A percentile compares a stretch with the other conserved stretches of the same genome.
phyloP scores from a whole-genome alignment of 495 filamentous ascomycete genomes.

The Aspergillus mulundensis region DNA sequence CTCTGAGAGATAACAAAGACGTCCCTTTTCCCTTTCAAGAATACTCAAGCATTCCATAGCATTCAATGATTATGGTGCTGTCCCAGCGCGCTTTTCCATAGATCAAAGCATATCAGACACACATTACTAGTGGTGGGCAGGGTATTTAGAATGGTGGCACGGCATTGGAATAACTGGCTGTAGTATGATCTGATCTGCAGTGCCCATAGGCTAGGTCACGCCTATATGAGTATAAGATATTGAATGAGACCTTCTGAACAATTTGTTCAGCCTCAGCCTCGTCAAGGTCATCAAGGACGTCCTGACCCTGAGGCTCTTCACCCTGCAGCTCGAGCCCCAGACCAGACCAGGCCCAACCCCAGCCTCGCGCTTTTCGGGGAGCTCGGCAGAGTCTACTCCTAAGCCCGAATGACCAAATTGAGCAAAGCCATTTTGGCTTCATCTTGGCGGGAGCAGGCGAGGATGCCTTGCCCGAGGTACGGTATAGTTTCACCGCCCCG shows the following conservation, averaged over 20 bases:
- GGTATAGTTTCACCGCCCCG: constrained; percentile 5
- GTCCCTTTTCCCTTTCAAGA: neutral
- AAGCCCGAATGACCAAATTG: neutral
- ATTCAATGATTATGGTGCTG: too few species aligned
- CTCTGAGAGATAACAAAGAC: neutral
- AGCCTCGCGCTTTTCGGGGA: neutral
- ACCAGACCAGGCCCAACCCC: neutral
- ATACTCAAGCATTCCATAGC: too few species aligned
- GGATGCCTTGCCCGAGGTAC: neutral
- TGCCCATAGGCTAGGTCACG: neutral
- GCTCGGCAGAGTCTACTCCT: too few species aligned
- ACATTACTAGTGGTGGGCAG: neutral
- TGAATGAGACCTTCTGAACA: neutral
- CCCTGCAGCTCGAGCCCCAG: neutral
- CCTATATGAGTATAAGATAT: neutral
- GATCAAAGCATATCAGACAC: neutral
- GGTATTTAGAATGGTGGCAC: neutral
- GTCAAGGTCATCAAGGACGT: neutral
- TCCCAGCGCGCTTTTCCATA: too few species aligned
- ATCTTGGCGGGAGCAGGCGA: neutral
- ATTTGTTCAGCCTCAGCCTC: neutral
- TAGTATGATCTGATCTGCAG: neutral
- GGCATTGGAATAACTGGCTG: neutral
- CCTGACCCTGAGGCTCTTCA: neutral
- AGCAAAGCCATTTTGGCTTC: constrained; percentile 1